Evolutionary conservation across 257 asterid species (phyloP), one percentile per base, ranked within the genome.

Genomic region (Echites panduratus): DNA sequence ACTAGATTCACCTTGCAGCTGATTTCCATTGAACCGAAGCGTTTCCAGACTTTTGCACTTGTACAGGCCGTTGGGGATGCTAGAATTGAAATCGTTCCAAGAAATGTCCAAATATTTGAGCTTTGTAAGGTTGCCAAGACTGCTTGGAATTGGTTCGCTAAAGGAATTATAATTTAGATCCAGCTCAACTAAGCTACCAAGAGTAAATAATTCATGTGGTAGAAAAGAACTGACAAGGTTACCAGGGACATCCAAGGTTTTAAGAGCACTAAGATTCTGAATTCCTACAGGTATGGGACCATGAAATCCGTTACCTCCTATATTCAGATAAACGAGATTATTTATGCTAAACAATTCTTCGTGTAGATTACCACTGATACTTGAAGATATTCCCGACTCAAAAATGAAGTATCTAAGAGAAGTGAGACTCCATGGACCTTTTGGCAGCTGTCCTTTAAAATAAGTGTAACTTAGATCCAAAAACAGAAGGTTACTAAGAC

Each of bases 11-110:
- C 80, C 81, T 16, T 80, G 76, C 16, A 82, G 52, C 19, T 4
- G 17, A 62, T 40, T 79, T 11, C 0, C 0, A 4, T 41, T 7
- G 19, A 83, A 2, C 26, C 5, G 0, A 0, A 81, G 41, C 48
- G n/a, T 61, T 40, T 70, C 71, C 7, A 85, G 81, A 40, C 73
- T 57, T 40, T 79, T 81, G 71, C 73, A 77, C 7, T 13, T 41
- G 67, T 77, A 85, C 62, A 85, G 76, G 85, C 83, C 81, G 11
- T 79, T 4, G 14, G 86, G 87, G 24, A 85, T 81, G 63, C 56
- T 61, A 70, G 84, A 73, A 43, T 73, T 77, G 20, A 81, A 56
- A 19, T 4, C 0, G 68, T 77, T 83, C 2, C 0, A 0, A 9
- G 83, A 74, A 16, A 79, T 75, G 45, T 73, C 63, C 56, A 85